Conservation (phyloP, 73 alveolate genomes). For the Urostyla sp. region DNA sequence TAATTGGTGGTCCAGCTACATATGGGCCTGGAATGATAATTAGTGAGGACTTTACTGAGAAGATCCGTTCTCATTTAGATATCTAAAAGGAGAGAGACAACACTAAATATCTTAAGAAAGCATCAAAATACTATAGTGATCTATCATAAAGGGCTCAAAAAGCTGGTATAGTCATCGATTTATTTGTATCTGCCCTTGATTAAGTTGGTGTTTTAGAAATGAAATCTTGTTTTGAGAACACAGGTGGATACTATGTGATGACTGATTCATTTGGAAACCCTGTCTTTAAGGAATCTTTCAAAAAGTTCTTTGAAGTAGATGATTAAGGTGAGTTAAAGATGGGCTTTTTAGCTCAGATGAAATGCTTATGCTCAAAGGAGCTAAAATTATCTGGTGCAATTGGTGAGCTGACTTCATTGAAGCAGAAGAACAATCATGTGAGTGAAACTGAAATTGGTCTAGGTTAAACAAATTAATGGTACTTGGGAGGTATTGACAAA, state of each 20-base stretch:
- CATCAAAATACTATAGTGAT: slow-evolving; percentile 90
- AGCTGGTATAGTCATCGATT: slow-evolving; percentile 95
- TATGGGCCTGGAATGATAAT: slow-evolving; percentile 99
- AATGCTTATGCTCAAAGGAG: slow-evolving; percentile 90
- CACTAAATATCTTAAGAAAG: slow-evolving; percentile 93
- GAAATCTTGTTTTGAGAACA: slow-evolving; percentile 94
- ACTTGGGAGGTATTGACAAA: slow-evolving; percentile 96
- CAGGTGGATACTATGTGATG: slow-evolving; percentile 99
- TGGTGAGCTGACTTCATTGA: slow-evolving; percentile 89
- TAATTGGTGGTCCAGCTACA: slow-evolving; percentile 98
- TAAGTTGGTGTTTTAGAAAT: slow-evolving; percentile 99
- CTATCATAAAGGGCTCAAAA: slow-evolving; percentile 92
- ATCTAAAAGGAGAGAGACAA: slow-evolving; percentile 88
- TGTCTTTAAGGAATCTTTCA: slow-evolving; percentile 93
- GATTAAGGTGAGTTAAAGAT: slow-evolving; percentile 93
- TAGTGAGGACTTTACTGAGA: slow-evolving; percentile 86
- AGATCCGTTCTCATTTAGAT: slow-evolving; percentile 93
- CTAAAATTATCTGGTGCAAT: slow-evolving; percentile 92
- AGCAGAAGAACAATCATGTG: slow-evolving; percentile 75
- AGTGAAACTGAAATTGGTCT: slow-evolving; percentile 87
- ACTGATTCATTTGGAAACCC: slow-evolving; percentile 98
- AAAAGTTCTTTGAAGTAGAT: slow-evolving; percentile 92
- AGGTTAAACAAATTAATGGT: slow-evolving; percentile 93
- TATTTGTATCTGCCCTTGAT: slow-evolving; percentile 92
- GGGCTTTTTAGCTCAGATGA: slow-evolving; percentile 96